A percentile compares a stretch with the other conserved stretches of the same genome.
Conservation (phyloP, 179 eudicot species). For the Corrigiola litoralis region DNA sequence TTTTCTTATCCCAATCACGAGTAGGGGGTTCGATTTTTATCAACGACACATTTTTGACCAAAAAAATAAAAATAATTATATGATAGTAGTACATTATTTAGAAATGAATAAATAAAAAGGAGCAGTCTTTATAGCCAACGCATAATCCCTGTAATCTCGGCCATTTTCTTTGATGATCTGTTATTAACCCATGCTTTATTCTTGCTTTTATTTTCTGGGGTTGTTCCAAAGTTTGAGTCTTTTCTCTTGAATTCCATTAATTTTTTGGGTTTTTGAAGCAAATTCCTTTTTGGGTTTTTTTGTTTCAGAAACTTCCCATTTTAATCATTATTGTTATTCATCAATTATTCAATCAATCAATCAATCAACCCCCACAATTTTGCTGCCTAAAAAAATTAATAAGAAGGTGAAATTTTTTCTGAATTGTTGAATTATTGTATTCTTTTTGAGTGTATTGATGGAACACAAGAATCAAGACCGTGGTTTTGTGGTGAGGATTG, state of each 20-base stretch:
- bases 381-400: constrained; percentile 17
- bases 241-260: neutral
- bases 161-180: neutral
- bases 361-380: constrained; percentile 11
- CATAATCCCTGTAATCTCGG: constrained; percentile 27
- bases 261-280: constrained; percentile 18
- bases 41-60: too few species aligned
- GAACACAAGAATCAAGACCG: constrained; percentile 28
- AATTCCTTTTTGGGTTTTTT: constrained; percentile 17
- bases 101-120: too few species aligned
- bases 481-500: constrained; percentile 38
- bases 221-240: neutral
- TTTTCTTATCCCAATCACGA: too few species aligned
- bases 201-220: constrained; percentile 15
- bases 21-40: too few species aligned
- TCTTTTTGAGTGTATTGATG: constrained; percentile 21
- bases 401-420: constrained; percentile 21
- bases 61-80: too few species aligned
- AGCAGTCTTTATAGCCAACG: constrained; percentile 22
- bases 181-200: neutral
- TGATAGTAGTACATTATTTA: neutral
- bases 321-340: constrained; percentile 20
- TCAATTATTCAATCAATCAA: neutral
- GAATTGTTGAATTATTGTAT: neutral
- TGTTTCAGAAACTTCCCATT: neutral